Evolutionary conservation across 2,329 filamentous ascomycete genomes (phyloP).

Genomic region (Trichoderma sp.): DNA sequence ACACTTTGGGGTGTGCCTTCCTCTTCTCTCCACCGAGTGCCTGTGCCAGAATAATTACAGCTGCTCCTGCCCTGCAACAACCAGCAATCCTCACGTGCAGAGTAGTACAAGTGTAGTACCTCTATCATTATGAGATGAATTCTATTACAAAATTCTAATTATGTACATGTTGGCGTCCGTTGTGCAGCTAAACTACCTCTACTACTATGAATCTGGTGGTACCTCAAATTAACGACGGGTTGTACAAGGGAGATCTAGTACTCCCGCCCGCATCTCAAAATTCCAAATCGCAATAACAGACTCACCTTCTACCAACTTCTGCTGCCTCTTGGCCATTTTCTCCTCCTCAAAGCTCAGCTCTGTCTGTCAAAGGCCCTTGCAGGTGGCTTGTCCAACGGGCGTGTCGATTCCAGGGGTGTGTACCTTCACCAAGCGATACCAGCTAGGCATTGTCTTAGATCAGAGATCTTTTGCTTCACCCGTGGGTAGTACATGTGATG

Average conservation of each 20-base stretch:
- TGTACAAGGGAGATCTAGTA: not conserved
- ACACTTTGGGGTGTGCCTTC: not conserved
- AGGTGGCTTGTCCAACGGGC: conserved; percentile 15
- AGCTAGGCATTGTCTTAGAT: conserved; percentile 21
- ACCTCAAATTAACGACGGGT: not conserved
- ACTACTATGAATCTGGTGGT: not conserved
- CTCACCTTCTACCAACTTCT: not conserved
- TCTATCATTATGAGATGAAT: not conserved
- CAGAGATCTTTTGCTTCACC: conserved; percentile 9
- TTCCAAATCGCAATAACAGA: not conserved
- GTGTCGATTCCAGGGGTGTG: conserved; percentile 12
- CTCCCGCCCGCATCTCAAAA: not conserved
- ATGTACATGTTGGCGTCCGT: not conserved
- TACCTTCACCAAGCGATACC: conserved; percentile 12
- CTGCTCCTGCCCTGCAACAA: not conserved
- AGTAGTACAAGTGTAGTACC: not conserved
- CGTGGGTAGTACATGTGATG: conserved; percentile 1
- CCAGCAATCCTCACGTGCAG: not conserved
- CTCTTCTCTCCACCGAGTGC: not conserved
- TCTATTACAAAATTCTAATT: not conserved
- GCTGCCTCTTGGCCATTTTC: not conserved
- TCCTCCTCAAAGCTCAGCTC: not conserved
- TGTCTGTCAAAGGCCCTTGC: conserved; percentile 14
- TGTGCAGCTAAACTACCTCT: not conserved
- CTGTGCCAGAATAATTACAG: not conserved